phyloP scores from a whole-genome alignment of 306 rosid genomes.

The Luffa acutangula region DNA sequence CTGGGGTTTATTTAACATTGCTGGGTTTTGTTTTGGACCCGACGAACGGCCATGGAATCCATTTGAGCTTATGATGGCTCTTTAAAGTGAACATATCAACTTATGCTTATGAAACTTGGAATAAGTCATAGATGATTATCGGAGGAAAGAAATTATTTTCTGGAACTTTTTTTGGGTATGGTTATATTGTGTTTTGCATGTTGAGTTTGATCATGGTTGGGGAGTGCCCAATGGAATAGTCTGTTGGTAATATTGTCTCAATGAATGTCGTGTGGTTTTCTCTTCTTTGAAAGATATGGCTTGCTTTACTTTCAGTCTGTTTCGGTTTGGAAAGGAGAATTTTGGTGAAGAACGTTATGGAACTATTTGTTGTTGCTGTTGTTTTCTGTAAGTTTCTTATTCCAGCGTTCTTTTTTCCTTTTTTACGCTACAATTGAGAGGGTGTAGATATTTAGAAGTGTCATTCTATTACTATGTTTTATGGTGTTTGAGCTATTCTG shows the following conservation, averaged over 20 bases:
- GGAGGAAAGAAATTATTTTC: not conserved
- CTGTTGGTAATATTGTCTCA: not conserved
- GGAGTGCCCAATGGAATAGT: not conserved
- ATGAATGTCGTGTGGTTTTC: not conserved
- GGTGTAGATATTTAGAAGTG: not conserved
- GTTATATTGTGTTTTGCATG: not conserved
- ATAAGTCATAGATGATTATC: not conserved
- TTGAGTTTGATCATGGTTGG: not conserved
- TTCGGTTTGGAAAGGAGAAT: not conserved
- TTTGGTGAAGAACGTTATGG: not conserved
- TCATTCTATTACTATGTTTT: not conserved
- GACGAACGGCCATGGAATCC: not conserved
- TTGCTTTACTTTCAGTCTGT: not conserved
- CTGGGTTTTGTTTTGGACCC: constrained; percentile 3
- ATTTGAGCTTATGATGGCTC: not conserved
- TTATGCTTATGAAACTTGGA: not conserved
- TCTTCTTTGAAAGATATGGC: not conserved
- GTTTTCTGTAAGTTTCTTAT: not conserved
- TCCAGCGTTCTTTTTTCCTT: not conserved
- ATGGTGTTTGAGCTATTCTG: not conserved
- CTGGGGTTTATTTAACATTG: not conserved
- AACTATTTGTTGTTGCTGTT: not conserved
- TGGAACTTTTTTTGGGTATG: not conserved
- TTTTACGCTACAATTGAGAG: not conserved
- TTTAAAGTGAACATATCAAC: not conserved